Evolutionary conservation across 1,284 basidiomycete genomes (phyloP), one percentile per base, ranked within the genome.

Genomic region (Anthracocystis setariae): DNA sequence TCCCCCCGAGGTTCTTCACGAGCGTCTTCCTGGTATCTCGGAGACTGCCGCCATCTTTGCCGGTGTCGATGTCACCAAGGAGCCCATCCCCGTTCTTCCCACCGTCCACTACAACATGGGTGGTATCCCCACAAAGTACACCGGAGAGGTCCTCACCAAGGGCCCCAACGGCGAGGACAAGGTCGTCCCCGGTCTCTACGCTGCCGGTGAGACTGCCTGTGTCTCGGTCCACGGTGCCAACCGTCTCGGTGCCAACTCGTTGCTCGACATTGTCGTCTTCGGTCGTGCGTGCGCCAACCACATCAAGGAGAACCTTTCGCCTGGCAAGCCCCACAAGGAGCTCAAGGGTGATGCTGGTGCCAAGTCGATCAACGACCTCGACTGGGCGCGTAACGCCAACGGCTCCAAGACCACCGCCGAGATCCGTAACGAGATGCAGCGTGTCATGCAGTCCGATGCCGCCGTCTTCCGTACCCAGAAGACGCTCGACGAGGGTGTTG

Each of bases 201-300:
- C 96, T 62, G 96, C 96, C 60, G 96, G 96, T 81, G 96, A 98
- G 86, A 94, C 95, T 65, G 96, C 96, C 29, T 98, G 93, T 83
- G 96, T 98, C 43, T 98, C 96, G 20, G 96, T 99, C 20, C 96
- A 99, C 84, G 96, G 96, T 78, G 96, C 96, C 68, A 99, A 99
- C 87, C 93, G 96, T 86, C 91, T 99, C 61, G 96, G 96, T 78
- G 96, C 96, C 84, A 98, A 99, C 88, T 98, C 96, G 48, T 89
- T 99, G 42, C 88, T 98, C 73, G 96, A 98, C 84, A 97, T 98
- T 81, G 96, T 98, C 84, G 96, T 98, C 78, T 99, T 97, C 82
- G 96, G 96, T 79, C 93, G 96, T 84, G 96, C 96, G 20, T 95
- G 92, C 82, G 96, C 96, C 50, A 92, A 96, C 86, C 96, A 98